A percentile compares a stretch with the other conserved stretches of the same genome.
phyloP scores from a whole-genome alignment of 805 yeast genomes.

The Metschnikowia santaceciliae region DNA sequence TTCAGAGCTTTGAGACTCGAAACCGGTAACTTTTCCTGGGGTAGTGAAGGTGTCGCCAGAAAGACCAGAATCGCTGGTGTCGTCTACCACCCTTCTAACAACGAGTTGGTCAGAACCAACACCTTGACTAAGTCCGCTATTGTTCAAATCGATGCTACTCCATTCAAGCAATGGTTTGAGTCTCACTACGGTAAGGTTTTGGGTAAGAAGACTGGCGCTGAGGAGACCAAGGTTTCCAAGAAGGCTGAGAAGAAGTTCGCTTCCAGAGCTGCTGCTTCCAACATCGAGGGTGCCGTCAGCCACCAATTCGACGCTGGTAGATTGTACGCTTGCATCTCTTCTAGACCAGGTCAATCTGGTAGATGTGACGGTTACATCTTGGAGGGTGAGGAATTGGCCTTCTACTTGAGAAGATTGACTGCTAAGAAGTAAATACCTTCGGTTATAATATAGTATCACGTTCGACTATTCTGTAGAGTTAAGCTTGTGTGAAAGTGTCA shows the following conservation, averaged over 20 bases:
- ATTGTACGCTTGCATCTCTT: conserved; percentile 96
- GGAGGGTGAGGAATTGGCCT: conserved; percentile 99
- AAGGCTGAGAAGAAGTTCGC: conserved; percentile 90
- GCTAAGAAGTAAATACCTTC: conserved; percentile 80
- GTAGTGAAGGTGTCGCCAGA: conserved; percentile 96
- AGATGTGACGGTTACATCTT: conserved; percentile 99
- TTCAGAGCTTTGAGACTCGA: conserved; percentile 99
- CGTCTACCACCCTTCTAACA: conserved; percentile 99
- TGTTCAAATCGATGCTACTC: conserved; percentile 99
- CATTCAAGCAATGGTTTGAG: conserved; percentile 99
- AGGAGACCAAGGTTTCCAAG: conserved; percentile 65
- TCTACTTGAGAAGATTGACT: conserved; percentile 99
- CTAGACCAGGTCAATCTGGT: conserved; percentile 99
- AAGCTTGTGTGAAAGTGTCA: no score
- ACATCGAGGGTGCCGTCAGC: conserved; percentile 87
- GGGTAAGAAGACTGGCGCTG: conserved; percentile 71
- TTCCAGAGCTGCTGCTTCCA: conserved; percentile 80
- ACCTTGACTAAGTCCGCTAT: conserved; percentile 98
- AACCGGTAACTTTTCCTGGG: conserved; percentile 99
- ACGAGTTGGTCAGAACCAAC: conserved; percentile 99
- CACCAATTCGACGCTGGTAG: conserved; percentile 98
- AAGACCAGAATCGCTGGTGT: conserved; percentile 99
- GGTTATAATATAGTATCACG: conserved; percentile 15
- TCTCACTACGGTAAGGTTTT: conserved; percentile 92
- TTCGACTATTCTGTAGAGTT: neutral